These are phyloP conservation scores for Ochetophila trinervis DNA, from an alignment of 306 rosid species.

Conservation along the genomic window DNA sequence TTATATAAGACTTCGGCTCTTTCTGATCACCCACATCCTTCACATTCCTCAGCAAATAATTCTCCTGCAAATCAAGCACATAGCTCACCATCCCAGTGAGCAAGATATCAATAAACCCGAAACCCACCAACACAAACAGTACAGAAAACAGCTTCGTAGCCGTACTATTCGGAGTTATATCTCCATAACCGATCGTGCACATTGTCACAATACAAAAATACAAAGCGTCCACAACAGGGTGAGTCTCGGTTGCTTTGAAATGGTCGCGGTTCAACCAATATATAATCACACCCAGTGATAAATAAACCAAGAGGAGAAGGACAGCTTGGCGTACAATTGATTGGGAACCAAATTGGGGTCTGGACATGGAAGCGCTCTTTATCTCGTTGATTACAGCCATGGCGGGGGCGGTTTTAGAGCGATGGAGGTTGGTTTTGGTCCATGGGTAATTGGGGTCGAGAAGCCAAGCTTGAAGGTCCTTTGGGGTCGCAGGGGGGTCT, in stretches of 20 bases:
- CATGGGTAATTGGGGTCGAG: slow-evolving; percentile 59
- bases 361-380: slow-evolving; percentile 24
- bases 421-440: slow-evolving; percentile 59
- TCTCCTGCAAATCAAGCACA: slow-evolving; percentile 93
- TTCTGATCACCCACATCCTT: slow-evolving; percentile 49
- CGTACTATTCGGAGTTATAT: slow-evolving; percentile 73
- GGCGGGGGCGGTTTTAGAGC: slow-evolving; percentile 94
- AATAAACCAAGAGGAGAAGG: slow-evolving; percentile 60
- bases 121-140: slow-evolving; percentile 82
- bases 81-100: slow-evolving; percentile 86
- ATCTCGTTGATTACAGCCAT: slow-evolving; percentile 67
- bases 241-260: slow-evolving; percentile 59
- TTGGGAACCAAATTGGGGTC: slow-evolving; percentile 53
- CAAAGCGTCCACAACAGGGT: slow-evolving; percentile 82
- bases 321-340: slow-evolving; percentile 61
- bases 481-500: slow-evolving; percentile 22
- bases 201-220: slow-evolving; percentile 94
- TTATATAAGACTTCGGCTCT: slow-evolving; percentile 52
- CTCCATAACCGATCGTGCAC: slow-evolving; percentile 98
- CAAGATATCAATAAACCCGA: slow-evolving; percentile 87
- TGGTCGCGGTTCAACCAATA: slow-evolving; percentile 64
- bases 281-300: slow-evolving; percentile 68
- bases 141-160: slow-evolving; percentile 76
- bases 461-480: slow-evolving; percentile 46
- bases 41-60: slow-evolving; percentile 56